phyloP scores from a whole-genome alignment of 805 yeast species.

The Yamadazyma endophytica region DNA sequence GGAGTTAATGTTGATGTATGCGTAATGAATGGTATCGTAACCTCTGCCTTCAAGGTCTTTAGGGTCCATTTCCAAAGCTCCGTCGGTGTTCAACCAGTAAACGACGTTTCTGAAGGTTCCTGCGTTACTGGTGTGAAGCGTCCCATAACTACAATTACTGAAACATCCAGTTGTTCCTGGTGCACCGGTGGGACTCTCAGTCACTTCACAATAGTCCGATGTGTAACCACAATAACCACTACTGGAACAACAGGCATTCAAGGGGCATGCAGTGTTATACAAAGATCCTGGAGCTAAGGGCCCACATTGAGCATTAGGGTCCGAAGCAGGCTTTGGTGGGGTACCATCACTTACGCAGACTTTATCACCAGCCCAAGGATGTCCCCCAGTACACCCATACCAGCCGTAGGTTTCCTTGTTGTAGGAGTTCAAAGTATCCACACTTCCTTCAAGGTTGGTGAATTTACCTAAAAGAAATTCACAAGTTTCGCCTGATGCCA shows the following conservation, averaged over 20 bases:
- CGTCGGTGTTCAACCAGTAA: conserved; percentile 14
- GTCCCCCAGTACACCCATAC: conserved; percentile 11
- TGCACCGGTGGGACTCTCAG: conserved; percentile 10
- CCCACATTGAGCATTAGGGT: conserved; percentile 16
- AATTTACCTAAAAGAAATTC: conserved; percentile 6
- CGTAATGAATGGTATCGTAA: conserved; percentile 14
- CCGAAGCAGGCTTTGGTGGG: conserved; percentile 13
- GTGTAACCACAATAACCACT: conserved; percentile 14
- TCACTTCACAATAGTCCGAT: conserved; percentile 10
- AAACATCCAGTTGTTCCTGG: conserved; percentile 15
- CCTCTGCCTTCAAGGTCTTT: conserved; percentile 2
- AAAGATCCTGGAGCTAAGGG: conserved; percentile 15
- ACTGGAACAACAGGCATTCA: conserved; percentile 16
- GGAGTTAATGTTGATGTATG: conserved; percentile 11
- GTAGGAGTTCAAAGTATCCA: conserved; percentile 5
- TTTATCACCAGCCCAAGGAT: neutral
- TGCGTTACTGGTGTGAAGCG: conserved; percentile 10
- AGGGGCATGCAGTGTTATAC: conserved; percentile 13
- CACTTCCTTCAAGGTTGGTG: conserved; percentile 7
- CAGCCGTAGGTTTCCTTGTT: conserved; percentile 14
- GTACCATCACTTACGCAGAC: conserved; percentile 15
- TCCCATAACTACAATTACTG: conserved; percentile 16
- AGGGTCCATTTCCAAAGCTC: conserved; percentile 10
- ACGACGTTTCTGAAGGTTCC: conserved; percentile 11
- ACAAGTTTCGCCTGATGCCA: conserved; percentile 14